Evolutionary conservation across 2,329 filamentous ascomycete species (phyloP), one percentile per base, ranked within the genome.

Genomic region (Thelonectria blattea): DNA sequence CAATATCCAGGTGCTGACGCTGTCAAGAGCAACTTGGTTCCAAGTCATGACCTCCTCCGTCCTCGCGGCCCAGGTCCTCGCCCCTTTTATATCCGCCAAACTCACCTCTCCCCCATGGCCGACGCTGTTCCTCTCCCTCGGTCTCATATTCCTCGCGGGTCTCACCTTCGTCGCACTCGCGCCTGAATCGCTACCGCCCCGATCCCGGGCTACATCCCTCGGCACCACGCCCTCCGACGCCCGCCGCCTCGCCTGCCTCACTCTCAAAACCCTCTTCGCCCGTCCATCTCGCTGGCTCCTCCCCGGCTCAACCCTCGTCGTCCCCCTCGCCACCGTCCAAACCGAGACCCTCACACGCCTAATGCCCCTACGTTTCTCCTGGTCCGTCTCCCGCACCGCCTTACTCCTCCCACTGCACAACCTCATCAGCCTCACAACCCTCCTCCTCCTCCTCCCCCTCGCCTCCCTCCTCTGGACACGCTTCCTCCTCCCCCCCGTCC

Each of bases 331-430:
- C 4, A 65, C 61, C 3, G 52, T 62, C 2, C 69, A 72, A 17
- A 65, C 65, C 2, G 67, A 67, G 11, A 62, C 67, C n/a, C 34
- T 69, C 14, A 43, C 68, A 18, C 68, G 68, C 6, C 30, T 72
- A 15, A 68, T 73, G 69, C 68, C 67, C 7, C 50, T 71, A 27
- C 65, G 65, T n/a, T 73, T 72, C 60, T 37, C 59, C 30, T 68
- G 68, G 71, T 45, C 58, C 9, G 62, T 71, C 5, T 30, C 59
- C 5, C 57, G 49, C 9, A 70, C 70, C 5, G 49, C 62, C n/a
- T 57, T 71, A 3, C 61, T 72, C 42, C 41, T 71, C 12, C 68
- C 70, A 17, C 52, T 66, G 4, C 52, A 60, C 39, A 71, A 65
- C 7, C 58, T 73, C 24, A 8, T 67, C 17, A 69, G 67, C 7